These are phyloP conservation scores for Sphaceloma murrayae DNA, from an alignment of 2,329 filamentous ascomycete species.

Conservation along the genomic window DNA sequence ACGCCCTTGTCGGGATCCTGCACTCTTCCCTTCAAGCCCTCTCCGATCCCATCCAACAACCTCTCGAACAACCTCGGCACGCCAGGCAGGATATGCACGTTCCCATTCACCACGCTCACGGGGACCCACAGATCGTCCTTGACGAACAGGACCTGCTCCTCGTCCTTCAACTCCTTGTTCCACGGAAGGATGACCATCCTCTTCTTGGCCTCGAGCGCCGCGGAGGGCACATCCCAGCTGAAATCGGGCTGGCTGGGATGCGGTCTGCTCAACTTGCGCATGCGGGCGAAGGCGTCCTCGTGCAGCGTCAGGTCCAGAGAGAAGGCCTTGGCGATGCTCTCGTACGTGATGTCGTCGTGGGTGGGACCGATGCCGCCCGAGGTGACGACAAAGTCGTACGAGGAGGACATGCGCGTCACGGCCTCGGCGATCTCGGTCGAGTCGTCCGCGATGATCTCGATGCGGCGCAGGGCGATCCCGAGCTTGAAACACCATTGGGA, in stretches of 20 bases:
- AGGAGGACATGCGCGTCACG: constrained; percentile 71
- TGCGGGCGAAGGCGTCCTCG: constrained; percentile 64
- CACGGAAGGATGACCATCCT: constrained; percentile 84
- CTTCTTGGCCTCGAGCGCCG: constrained; percentile 68
- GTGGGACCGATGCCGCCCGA: constrained; percentile 94
- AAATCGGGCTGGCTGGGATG: constrained; percentile 65
- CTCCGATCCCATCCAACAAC: constrained; percentile 68
- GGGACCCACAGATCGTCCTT: constrained; percentile 84
- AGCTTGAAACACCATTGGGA: constrained; percentile 58
- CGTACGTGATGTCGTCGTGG: constrained; percentile 96
- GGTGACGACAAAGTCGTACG: constrained; percentile 91
- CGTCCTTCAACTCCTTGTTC: constrained; percentile 51
- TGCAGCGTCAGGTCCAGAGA: constrained; percentile 66
- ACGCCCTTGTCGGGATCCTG: constrained; percentile 73
- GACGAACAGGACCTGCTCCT: constrained; percentile 69
- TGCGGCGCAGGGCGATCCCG: constrained; percentile 62
- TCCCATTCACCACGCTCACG: constrained; percentile 78
- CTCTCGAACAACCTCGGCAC: constrained; percentile 76
- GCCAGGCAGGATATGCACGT: constrained; percentile 85
- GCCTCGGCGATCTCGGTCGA: constrained; percentile 85
- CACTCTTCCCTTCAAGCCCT: constrained; percentile 59
- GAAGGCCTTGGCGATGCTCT: constrained; percentile 87
- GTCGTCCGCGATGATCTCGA: constrained; percentile 92
- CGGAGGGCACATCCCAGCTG: constrained; percentile 74
- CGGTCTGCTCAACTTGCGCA: constrained; percentile 71